Conservation (phyloP, 1,284 basidiomycete species). For the Fomitiporia mediterranea region DNA sequence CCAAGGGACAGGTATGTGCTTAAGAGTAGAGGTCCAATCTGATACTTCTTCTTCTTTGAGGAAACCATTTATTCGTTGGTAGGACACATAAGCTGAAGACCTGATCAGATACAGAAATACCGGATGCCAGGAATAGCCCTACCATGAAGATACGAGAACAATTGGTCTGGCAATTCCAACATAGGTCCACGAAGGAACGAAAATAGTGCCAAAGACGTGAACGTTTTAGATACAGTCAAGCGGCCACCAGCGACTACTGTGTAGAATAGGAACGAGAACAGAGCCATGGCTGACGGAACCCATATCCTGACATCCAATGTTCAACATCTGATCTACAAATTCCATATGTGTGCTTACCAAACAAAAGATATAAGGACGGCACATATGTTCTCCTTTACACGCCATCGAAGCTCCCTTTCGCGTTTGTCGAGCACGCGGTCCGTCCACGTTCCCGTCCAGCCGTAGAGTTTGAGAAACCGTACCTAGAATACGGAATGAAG, state of each 20-base stretch:
- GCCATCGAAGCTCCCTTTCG: slow-evolving; percentile 57
- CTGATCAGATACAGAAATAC: slow-evolving; percentile 13
- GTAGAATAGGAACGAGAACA: slow-evolving; percentile 59
- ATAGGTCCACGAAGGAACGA: slow-evolving; percentile 60
- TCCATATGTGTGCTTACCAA: slow-evolving; percentile 38
- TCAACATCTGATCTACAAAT: neutral
- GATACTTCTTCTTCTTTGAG: slow-evolving; percentile 60
- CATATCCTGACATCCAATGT: slow-evolving; percentile 44
- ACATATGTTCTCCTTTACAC: slow-evolving; percentile 58
- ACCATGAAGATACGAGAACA: slow-evolving; percentile 63
- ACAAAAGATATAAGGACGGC: slow-evolving; percentile 57
- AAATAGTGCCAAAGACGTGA: slow-evolving; percentile 64
- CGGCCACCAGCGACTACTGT: slow-evolving; percentile 54
- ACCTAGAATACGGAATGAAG: slow-evolving; percentile 28
- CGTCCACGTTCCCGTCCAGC: slow-evolving; percentile 63
- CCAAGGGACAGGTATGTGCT: slow-evolving; percentile 23
- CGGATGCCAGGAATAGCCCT: slow-evolving; percentile 14
- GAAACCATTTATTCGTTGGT: slow-evolving; percentile 64
- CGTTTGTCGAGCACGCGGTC: slow-evolving; percentile 44
- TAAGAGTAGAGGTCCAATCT: slow-evolving; percentile 59
- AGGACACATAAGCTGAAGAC: slow-evolving; percentile 56
- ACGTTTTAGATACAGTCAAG: slow-evolving; percentile 64
- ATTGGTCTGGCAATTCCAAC: slow-evolving; percentile 55
- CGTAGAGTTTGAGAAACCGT: slow-evolving; percentile 67
- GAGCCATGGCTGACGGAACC: slow-evolving; percentile 65